phyloP scores from a whole-genome alignment of 2,329 filamentous ascomycete genomes.

The Botryotinia globosa region DNA sequence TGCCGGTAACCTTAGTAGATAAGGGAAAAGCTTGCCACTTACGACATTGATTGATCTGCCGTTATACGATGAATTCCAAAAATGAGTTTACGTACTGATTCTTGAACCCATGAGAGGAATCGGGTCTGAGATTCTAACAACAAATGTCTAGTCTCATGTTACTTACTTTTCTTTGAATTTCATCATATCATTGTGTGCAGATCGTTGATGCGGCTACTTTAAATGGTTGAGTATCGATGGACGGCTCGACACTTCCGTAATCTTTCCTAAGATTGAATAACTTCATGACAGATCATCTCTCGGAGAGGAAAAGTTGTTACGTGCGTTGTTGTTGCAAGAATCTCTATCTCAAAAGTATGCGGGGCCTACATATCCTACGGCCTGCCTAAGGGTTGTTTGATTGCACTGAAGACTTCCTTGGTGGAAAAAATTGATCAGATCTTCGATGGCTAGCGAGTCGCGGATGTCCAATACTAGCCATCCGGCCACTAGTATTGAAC shows the following conservation, averaged over 20 bases:
- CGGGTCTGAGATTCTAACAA: background rate
- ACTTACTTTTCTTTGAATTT: background rate
- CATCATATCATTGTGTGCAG: background rate
- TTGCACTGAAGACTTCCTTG: background rate
- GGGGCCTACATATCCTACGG: background rate
- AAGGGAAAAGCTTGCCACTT: conserved; percentile 1
- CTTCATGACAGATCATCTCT: background rate
- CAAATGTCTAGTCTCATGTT: background rate
- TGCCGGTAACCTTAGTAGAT: conserved; percentile 8
- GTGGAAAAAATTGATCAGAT: background rate
- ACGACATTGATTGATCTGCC: background rate
- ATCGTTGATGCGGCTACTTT: background rate
- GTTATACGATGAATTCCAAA: background rate
- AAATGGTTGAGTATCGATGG: background rate
- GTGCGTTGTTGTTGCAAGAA: background rate
- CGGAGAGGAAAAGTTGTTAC: background rate
- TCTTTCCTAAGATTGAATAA: background rate
- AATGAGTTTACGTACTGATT: background rate
- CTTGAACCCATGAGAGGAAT: background rate
- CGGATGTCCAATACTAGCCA: background rate
- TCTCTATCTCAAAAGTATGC: background rate
- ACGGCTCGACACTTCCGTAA: background rate
- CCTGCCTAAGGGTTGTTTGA: background rate
- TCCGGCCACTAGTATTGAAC: background rate
- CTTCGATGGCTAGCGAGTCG: background rate